phyloP scores from a whole-genome alignment of 441 rosid genomes.

The Erodium texanum region DNA sequence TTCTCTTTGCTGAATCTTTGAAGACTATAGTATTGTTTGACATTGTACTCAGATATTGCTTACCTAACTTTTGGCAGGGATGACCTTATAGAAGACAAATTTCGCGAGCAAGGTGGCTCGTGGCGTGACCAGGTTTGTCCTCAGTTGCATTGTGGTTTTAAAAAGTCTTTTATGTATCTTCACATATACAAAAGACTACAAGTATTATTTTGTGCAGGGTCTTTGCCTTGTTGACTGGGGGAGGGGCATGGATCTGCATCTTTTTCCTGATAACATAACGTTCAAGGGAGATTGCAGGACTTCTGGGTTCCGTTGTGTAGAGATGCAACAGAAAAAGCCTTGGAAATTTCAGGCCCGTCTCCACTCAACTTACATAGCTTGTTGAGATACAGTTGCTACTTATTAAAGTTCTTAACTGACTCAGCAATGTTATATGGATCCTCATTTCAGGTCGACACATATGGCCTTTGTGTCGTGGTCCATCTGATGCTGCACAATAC shows the following conservation, averaged over 20 bases:
- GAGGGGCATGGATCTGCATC: constrained; percentile 73
- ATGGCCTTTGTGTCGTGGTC: constrained; percentile 67
- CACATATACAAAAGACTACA: constrained; percentile 4
- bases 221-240: constrained; percentile 98
- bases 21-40: not conserved
- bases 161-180: not conserved
- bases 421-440: constrained; percentile 9
- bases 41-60: constrained; percentile 7
- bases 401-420: constrained; percentile 8
- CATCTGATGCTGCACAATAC: constrained; percentile 80
- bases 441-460: constrained; percentile 56
- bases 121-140: constrained; percentile 62
- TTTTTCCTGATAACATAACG: constrained; percentile 48
- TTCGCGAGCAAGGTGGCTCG: constrained; percentile 44
- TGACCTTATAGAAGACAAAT: constrained; percentile 51
- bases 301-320: constrained; percentile 78
- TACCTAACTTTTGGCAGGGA: constrained; percentile 31
- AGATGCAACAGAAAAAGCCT: constrained; percentile 79
- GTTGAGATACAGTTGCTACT: constrained; percentile 14
- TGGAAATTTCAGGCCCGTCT: constrained; percentile 80
- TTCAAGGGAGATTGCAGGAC: constrained; percentile 76
- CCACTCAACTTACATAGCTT: constrained; percentile 11
- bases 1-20: not conserved
- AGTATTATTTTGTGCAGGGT: constrained; percentile 42
- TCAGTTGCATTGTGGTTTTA: constrained; percentile 11